Conservation (phyloP, 2,329 filamentous ascomycete genomes). For the Fusarium mundagurra region DNA sequence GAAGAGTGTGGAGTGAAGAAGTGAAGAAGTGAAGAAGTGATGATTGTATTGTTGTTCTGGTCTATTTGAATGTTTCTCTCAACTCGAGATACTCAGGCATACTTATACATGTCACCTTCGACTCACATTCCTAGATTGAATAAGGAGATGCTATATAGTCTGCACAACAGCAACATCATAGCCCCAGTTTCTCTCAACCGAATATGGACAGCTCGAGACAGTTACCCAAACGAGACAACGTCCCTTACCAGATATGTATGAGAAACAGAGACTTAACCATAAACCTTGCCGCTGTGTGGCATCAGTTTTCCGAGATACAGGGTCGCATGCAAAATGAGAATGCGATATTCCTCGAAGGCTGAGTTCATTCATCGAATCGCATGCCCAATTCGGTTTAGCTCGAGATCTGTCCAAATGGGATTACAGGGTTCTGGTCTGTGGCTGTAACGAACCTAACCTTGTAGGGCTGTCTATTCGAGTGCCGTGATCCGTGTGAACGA, state of each 20-base stretch:
- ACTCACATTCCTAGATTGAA: neutral
- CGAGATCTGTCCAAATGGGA: neutral
- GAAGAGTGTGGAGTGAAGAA: neutral
- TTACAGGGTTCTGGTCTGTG: neutral
- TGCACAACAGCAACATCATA: conserved; percentile 20
- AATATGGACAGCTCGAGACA: conserved; percentile 4
- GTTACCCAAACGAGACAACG: neutral
- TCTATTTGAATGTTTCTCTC: neutral
- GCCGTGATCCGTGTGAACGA: conserved; percentile 11
- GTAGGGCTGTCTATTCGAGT: conserved; percentile 30
- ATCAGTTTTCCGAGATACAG: neutral
- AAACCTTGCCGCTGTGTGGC: neutral
- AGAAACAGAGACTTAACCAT: neutral
- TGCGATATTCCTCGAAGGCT: neutral
- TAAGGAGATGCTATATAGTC: neutral
- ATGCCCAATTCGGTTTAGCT: conserved; percentile 24
- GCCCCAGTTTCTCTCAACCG: conserved; percentile 1
- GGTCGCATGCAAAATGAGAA: conserved; percentile 4
- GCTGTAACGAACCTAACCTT: conserved; percentile 18
- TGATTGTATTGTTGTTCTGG: neutral
- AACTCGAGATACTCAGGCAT: neutral
- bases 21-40: neutral
- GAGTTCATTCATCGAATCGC: conserved; percentile 15
- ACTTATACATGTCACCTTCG: conserved; percentile 17
- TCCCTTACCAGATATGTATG: neutral